A percentile compares a stretch with the other conserved stretches of the same genome.
phyloP scores from a whole-genome alignment of 257 asterid genomes.

The Thymus mandschuricus region DNA sequence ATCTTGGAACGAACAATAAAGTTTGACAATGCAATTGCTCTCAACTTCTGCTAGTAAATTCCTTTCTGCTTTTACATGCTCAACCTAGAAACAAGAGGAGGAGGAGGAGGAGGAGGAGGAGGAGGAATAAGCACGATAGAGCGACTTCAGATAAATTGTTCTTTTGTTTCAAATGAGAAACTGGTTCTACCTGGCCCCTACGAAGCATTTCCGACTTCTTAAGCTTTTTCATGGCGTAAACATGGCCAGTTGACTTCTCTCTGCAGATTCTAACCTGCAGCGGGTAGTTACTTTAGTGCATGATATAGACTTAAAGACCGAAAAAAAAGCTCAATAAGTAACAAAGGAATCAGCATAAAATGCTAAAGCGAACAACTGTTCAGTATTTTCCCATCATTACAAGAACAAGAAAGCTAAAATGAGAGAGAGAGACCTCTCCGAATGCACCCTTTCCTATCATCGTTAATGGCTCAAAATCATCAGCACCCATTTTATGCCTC shows the following conservation, averaged over 20 bases:
- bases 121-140: conserved; percentile 30
- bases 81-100: conserved; percentile 58
- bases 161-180: conserved; percentile 25
- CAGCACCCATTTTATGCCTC: conserved; percentile 99
- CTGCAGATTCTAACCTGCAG: conserved; percentile 87
- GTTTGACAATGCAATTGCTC: conserved; percentile 94
- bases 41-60: conserved; percentile 96
- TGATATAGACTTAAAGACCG: conserved; percentile 14
- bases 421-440: conserved; percentile 71
- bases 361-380: background rate
- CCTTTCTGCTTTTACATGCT: conserved; percentile 96
- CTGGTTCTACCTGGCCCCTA: conserved; percentile 81
- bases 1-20: conserved; percentile 97
- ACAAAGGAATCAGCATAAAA: background rate
- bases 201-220: conserved; percentile 99
- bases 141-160: conserved; percentile 24
- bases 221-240: conserved; percentile 96
- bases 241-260: conserved; percentile 89
- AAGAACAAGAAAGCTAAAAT: conserved; percentile 15
- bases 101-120: conserved; percentile 17
- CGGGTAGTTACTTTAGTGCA: background rate
- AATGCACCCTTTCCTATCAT: conserved; percentile 98
- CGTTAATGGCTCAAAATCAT: conserved; percentile 93
- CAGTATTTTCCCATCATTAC: conserved; percentile 6
- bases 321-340: conserved; percentile 18